phyloP scores from a whole-genome alignment of 805 yeast species.

The Yamadazyma kitorensis region DNA sequence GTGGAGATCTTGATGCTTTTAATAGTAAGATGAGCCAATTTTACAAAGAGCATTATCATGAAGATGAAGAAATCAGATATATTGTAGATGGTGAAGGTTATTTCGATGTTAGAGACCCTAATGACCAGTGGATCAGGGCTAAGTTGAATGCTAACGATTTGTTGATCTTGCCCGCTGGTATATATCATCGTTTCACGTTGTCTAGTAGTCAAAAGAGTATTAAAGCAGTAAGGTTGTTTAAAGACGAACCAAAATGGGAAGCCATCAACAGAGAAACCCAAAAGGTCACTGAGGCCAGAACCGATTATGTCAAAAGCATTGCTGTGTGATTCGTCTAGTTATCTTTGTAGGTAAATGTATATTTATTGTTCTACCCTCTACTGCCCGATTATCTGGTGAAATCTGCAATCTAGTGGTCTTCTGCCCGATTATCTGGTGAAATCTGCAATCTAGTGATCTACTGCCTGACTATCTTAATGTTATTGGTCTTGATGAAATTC shows the following conservation, averaged over 20 bases:
- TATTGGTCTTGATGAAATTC: slow-evolving; percentile 39
- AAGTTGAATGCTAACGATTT: slow-evolving; percentile 63
- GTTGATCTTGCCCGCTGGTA: slow-evolving; percentile 83
- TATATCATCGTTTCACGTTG: slow-evolving; percentile 89
- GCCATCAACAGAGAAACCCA: slow-evolving; percentile 67
- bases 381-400: too few species aligned
- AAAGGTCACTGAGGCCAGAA: slow-evolving; percentile 31
- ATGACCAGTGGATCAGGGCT: slow-evolving; percentile 74
- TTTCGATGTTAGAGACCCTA: slow-evolving; percentile 75
- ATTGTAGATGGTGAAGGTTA: slow-evolving; percentile 86
- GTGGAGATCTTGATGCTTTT: slow-evolving; percentile 54
- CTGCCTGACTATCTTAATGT: slow-evolving; percentile 38
- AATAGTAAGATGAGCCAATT: slow-evolving; percentile 65
- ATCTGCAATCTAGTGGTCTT: background rate
- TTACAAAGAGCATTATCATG: slow-evolving; percentile 86
- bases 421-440: background rate
- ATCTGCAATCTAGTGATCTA: too few species aligned
- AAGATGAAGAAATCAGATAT: slow-evolving; percentile 95
- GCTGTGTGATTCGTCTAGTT: too few species aligned
- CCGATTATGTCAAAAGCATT: slow-evolving; percentile 29
- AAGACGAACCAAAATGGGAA: slow-evolving; percentile 96
- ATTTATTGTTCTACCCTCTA: background rate
- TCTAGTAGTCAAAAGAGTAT: slow-evolving; percentile 55
- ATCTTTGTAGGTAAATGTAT: background rate
- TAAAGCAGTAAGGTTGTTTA: slow-evolving; percentile 77